Evolutionary conservation across 179 eudicot genomes (phyloP).

Genomic region (Beta lomatogona): DNA sequence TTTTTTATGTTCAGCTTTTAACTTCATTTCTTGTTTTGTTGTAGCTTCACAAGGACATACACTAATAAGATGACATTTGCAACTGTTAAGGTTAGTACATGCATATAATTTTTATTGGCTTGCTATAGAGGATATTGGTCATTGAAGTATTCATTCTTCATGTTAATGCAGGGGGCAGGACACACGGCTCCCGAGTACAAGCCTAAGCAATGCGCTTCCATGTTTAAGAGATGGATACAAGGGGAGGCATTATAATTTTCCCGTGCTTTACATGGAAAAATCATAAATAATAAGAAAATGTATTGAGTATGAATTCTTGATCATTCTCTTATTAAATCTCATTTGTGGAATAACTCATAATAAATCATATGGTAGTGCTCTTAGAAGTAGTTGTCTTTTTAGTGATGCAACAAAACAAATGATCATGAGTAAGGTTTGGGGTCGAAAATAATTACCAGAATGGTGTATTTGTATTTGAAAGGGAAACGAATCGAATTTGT

Average conservation of each 20-base stretch:
- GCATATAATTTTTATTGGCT: neutral
- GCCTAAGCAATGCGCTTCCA: conserved; percentile 38
- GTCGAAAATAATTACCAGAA: too few species aligned
- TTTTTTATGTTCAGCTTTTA: neutral
- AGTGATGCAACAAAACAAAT: too few species aligned
- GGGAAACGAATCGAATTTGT: too few species aligned
- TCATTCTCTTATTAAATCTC: too few species aligned
- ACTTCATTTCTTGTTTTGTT: neutral
- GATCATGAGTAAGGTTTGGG: too few species aligned
- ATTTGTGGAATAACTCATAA: too few species aligned
- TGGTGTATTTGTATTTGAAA: too few species aligned
- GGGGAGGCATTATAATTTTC: conserved; percentile 28
- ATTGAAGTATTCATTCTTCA: neutral
- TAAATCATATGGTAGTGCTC: too few species aligned
- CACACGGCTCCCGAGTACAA: conserved; percentile 47
- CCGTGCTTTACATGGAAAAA: neutral
- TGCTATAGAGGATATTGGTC: too few species aligned
- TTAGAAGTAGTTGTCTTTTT: too few species aligned
- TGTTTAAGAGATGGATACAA: conserved; percentile 42
- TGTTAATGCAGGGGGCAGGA: conserved; percentile 34
- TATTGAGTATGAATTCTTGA: too few species aligned
- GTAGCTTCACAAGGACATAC: conserved; percentile 34
- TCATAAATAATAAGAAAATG: too few species aligned
- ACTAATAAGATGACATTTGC: conserved; percentile 37
- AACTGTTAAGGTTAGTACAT: conserved; percentile 32